phyloP scores from a whole-genome alignment of 176 grass and related monocot genomes.

The Areca catechu region DNA sequence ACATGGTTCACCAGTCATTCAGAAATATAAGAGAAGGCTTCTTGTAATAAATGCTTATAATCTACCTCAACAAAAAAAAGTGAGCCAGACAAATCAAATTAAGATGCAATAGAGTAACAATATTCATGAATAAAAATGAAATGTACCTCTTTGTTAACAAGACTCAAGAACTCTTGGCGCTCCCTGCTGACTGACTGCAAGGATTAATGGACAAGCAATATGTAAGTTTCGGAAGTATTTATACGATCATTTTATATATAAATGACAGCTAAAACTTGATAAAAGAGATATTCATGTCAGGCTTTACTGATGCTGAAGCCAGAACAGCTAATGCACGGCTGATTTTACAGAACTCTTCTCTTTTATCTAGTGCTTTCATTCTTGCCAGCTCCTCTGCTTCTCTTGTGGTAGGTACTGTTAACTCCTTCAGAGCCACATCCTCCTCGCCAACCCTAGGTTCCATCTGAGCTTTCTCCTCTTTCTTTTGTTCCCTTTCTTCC shows the following conservation, averaged over 20 bases:
- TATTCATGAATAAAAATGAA: too few species aligned
- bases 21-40: too few species aligned
- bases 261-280: neutral
- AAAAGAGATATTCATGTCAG: conserved; percentile 14
- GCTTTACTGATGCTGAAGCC: conserved; percentile 84
- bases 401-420: conserved; percentile 54
- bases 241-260: too few species aligned
- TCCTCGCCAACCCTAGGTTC: conserved; percentile 30
- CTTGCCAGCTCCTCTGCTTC: conserved; percentile 59
- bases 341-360: conserved; percentile 62
- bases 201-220: neutral
- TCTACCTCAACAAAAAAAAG: too few species aligned
- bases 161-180: conserved; percentile 80
- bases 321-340: conserved; percentile 77
- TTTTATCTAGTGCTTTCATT: conserved; percentile 46
- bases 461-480: conserved; percentile 46
- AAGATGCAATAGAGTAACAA: too few species aligned
- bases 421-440: conserved; percentile 83
- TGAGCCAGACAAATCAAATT: too few species aligned
- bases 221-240: too few species aligned
- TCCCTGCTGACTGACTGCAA: conserved; percentile 87
- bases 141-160: conserved; percentile 91
- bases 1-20: too few species aligned
- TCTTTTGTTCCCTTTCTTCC: conserved; percentile 66
- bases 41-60: too few species aligned